These are phyloP conservation scores for Zoysia matrella DNA, from an alignment of 202 grass and related monocot genomes.

Conservation along the genomic window DNA sequence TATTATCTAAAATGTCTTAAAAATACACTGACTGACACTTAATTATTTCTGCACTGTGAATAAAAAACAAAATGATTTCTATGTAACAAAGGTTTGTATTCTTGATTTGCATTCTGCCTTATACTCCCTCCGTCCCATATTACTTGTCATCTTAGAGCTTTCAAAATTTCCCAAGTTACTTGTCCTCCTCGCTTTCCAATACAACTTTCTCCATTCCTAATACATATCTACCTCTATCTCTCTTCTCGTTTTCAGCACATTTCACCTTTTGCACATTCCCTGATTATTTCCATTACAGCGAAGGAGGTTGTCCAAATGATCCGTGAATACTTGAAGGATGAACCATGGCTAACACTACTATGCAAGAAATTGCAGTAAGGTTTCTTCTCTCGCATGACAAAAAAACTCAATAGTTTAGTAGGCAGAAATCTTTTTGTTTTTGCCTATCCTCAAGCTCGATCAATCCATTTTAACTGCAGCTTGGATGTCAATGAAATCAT, in stretches of 20 bases:
- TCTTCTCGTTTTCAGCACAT: too few relatives aligned
- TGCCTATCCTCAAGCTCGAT: background rate
- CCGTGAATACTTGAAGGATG: slow-evolving; percentile 81
- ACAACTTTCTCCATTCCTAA: too few relatives aligned
- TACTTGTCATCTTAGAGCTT: too few relatives aligned
- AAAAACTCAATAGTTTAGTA: background rate
- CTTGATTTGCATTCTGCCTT: background rate
- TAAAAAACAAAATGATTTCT: slow-evolving; percentile 2
- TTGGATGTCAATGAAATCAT: slow-evolving; percentile 54
- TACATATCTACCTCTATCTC: too few relatives aligned
- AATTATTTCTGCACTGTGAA: background rate
- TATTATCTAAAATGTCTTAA: slow-evolving; percentile 4
- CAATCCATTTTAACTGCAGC: slow-evolving; percentile 40
- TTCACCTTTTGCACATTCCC: too few relatives aligned
- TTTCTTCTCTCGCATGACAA: background rate
- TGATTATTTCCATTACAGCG: slow-evolving; percentile 51
- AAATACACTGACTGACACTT: background rate
- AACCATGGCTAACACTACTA: slow-evolving; percentile 76
- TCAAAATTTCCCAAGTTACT: too few relatives aligned
- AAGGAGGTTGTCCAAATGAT: slow-evolving; percentile 81
- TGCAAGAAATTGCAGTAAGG: slow-evolving; percentile 78
- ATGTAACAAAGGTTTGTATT: slow-evolving; percentile 3
- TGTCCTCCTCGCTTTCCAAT: too few relatives aligned
- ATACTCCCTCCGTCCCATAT: background rate
- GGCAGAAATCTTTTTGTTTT: background rate